phyloP scores from a whole-genome alignment of 2,329 filamentous ascomycete genomes.

The Epichloe scottii region DNA sequence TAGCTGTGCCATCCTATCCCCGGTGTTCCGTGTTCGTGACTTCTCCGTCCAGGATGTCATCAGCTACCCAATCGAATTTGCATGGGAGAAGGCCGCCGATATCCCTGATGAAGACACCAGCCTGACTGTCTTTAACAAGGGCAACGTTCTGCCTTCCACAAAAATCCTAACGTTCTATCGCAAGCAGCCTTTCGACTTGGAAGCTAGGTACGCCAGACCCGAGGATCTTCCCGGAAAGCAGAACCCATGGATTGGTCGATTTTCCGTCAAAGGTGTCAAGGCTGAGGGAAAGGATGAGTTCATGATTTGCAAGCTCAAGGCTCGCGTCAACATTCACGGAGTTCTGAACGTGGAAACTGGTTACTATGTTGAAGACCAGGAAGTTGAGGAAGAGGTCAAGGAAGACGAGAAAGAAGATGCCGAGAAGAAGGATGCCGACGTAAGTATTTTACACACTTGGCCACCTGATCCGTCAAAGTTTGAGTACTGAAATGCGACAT shows the following conservation, averaged over 20 bases:
- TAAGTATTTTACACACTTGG: conserved; percentile 36
- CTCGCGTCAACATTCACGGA: conserved; percentile 89
- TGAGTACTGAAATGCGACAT: not conserved
- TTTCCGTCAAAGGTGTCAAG: conserved; percentile 97
- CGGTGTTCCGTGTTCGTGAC: conserved; percentile 95
- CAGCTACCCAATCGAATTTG: conserved; percentile 96
- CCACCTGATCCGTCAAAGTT: not conserved
- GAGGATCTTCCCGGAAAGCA: conserved; percentile 78
- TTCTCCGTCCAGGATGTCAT: conserved; percentile 96
- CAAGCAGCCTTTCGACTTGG: conserved; percentile 92
- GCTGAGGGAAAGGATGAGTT: conserved; percentile 89
- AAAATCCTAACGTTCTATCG: conserved; percentile 99
- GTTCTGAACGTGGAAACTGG: conserved; percentile 92
- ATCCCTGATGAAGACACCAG: conserved; percentile 98
- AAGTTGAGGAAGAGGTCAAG: conserved; percentile 86
- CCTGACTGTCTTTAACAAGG: conserved; percentile 93
- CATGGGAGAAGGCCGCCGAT: conserved; percentile 96
- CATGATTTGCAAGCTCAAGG: conserved; percentile 99
- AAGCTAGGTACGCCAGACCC: conserved; percentile 84
- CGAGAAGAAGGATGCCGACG: conserved; percentile 57
- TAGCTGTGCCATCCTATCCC: conserved; percentile 92
- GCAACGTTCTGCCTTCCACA: conserved; percentile 92
- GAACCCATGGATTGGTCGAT: conserved; percentile 91
- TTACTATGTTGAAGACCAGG: conserved; percentile 96
- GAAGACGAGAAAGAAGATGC: conserved; percentile 62